Evolutionary conservation across 1,284 basidiomycete genomes (phyloP), one percentile per base, ranked within the genome.

Genomic region (Microbotryomycetes sp.): DNA sequence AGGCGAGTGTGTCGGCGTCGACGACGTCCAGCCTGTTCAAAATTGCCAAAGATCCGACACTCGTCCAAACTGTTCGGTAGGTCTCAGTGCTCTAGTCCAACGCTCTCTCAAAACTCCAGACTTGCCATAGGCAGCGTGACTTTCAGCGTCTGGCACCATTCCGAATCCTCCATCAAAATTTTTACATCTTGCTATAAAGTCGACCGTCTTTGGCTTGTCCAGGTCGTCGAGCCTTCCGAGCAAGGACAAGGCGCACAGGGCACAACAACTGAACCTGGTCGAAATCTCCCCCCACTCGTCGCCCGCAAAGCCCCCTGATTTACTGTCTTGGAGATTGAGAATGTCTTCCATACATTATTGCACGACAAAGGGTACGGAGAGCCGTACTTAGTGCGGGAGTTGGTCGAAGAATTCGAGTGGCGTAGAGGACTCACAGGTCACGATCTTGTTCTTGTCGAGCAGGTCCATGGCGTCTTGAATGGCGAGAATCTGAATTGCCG

Each of bases 131-230:
- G 82, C 89, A 6, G 92, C 85, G 77, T 97, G 94, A 66, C 87
- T 91, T 77, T 98, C 94, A 1, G 89, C 91, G 0, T 92, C 94
- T 9, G 83, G 81, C 23, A 79, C 76, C 45, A 81, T 84, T 13
- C 94, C 94, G 70, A 96, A 99, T 0, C 92, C 94, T 3, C 93
- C 93, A 73, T 99, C 94, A 73, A 92, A 94, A 75, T 99, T 99
- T 72, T 81, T 81, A 75, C 93, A 96, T 35, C 81, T 78, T 15
- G 79, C 73, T 48, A 98, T 82, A 75, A 93, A 91, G 3, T 75
- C 78, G 6, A 90, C 81, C 0, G 90, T 85, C 50, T 51, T 54
- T 13, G 69, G 78, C 9, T 60, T 47, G 52, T 80, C 75, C n/a
- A 82, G 73, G 3, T 61, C 72, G 57, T 78, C 73, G 23, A 97